phyloP scores from a whole-genome alignment of 768 basidiomycete species.

The Hericium rajendrae region DNA sequence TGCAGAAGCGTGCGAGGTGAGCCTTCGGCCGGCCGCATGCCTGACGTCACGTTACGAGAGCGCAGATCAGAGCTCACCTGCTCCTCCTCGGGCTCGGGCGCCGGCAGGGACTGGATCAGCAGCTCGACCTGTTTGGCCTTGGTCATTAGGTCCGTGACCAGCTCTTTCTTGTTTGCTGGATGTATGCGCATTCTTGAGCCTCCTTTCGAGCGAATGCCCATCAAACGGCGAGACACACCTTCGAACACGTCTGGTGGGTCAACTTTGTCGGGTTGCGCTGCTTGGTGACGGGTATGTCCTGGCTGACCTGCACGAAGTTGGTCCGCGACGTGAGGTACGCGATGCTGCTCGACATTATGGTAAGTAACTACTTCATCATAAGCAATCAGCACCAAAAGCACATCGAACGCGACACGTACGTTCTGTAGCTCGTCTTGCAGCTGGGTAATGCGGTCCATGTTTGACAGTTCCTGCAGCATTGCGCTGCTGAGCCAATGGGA shows the following conservation, averaged over 20 bases:
- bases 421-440: conserved; percentile 92
- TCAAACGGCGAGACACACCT: conserved; percentile 32
- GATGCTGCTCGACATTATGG: conserved; percentile 79
- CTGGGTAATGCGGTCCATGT: conserved; percentile 95
- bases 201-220: neutral
- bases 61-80: conserved; percentile 37
- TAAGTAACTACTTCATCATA: conserved; percentile 49
- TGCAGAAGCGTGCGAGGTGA: conserved; percentile 19
- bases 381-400: neutral
- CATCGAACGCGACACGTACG: conserved; percentile 27
- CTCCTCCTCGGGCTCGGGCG: conserved; percentile 66
- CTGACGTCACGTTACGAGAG: too few relatives aligned
- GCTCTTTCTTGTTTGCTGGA: conserved; percentile 74
- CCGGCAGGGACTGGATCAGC: conserved; percentile 71
- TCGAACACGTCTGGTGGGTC: conserved; percentile 69
- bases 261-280: conserved; percentile 59
- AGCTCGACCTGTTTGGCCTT: conserved; percentile 88
- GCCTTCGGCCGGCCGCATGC: neutral
- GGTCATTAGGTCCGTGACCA: conserved; percentile 70
- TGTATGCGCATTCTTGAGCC: neutral
- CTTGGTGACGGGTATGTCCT: conserved; percentile 79
- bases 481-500: conserved; percentile 35
- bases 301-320: conserved; percentile 70
- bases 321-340: conserved; percentile 70
- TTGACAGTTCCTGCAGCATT: conserved; percentile 87